Conservation (phyloP, 2,329 filamentous ascomycete genomes). For the Aspergillus pseudoviridinutans region DNA sequence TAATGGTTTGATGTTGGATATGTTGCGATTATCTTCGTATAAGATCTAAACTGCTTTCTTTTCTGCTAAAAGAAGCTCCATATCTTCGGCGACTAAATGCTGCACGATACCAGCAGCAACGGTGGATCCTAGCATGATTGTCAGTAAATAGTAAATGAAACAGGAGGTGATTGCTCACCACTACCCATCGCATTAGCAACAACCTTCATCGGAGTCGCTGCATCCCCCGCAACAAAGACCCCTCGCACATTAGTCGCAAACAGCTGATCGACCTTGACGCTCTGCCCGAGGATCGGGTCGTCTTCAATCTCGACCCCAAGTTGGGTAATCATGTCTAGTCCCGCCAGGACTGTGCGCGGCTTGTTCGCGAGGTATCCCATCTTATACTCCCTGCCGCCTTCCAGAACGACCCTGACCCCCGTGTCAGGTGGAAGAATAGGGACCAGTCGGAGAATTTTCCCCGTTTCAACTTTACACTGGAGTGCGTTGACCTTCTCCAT, state of each 20-base stretch:
- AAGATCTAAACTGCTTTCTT: no score
- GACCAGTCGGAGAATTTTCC: neutral
- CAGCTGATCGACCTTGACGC: neutral
- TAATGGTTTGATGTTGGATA: no score
- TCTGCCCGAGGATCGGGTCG: neutral
- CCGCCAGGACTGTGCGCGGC: neutral
- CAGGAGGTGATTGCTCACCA: neutral
- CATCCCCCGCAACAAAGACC: constrained; percentile 54
- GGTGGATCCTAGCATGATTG: neutral
- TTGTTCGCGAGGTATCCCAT: neutral
- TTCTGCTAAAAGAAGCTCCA: neutral
- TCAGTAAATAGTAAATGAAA: neutral
- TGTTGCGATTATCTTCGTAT: no score
- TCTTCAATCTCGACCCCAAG: neutral
- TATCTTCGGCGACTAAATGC: neutral
- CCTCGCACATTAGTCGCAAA: constrained; percentile 46
- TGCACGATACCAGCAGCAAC: neutral
- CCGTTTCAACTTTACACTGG: neutral
- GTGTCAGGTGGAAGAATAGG: neutral
- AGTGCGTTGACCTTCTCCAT: neutral
- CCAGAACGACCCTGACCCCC: neutral
- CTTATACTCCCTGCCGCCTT: neutral
- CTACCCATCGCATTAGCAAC: constrained; percentile 8
- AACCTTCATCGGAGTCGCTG: constrained; percentile 21
- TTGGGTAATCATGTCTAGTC: neutral